Evolutionary conservation across 2,329 filamentous ascomycete species (phyloP).

Genomic region (Rachicladosporium sp.): DNA sequence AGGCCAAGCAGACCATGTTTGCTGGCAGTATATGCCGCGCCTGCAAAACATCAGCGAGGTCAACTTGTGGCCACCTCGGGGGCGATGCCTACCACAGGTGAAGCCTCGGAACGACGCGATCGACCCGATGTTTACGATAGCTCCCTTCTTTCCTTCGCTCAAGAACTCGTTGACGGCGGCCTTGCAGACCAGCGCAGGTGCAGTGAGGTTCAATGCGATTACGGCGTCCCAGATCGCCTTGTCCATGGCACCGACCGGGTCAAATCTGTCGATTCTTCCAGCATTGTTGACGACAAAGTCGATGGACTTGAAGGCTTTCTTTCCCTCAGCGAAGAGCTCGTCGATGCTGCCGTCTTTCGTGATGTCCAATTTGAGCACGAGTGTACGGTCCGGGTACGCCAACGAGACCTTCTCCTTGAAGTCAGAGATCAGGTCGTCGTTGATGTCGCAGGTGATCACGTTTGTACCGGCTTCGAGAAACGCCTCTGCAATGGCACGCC

Average conservation of each 20-base stretch:
- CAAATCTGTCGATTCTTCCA: slow-evolving; percentile 45
- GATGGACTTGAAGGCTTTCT: slow-evolving; percentile 33
- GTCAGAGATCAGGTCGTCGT: slow-evolving; percentile 18
- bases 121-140: slow-evolving; percentile 43
- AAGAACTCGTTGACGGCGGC: slow-evolving; percentile 38
- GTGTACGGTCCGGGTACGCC: slow-evolving; percentile 13
- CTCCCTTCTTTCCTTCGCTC: slow-evolving; percentile 30
- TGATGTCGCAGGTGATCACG: slow-evolving; percentile 26
- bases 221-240: slow-evolving; percentile 41
- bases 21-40: slow-evolving; percentile 40
- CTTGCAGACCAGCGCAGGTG: slow-evolving; percentile 41
- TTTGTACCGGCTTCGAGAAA: slow-evolving; percentile 23
- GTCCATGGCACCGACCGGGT: slow-evolving; percentile 37
- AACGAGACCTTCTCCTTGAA: slow-evolving; percentile 17
- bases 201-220: slow-evolving; percentile 45
- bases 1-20: slow-evolving; percentile 44
- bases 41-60: slow-evolving; percentile 14
- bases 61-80: slow-evolving; percentile 3
- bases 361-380: slow-evolving; percentile 27
- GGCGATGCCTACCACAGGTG: slow-evolving; percentile 23
- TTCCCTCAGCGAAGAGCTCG: slow-evolving; percentile 24
- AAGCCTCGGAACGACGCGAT: slow-evolving; percentile 34
- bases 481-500: slow-evolving; percentile 20
- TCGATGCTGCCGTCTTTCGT: slow-evolving; percentile 25
- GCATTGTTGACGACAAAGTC: slow-evolving; percentile 44